Conservation (phyloP, 371 early-diverging fungal genomes). For the Mortierella sp. region DNA sequence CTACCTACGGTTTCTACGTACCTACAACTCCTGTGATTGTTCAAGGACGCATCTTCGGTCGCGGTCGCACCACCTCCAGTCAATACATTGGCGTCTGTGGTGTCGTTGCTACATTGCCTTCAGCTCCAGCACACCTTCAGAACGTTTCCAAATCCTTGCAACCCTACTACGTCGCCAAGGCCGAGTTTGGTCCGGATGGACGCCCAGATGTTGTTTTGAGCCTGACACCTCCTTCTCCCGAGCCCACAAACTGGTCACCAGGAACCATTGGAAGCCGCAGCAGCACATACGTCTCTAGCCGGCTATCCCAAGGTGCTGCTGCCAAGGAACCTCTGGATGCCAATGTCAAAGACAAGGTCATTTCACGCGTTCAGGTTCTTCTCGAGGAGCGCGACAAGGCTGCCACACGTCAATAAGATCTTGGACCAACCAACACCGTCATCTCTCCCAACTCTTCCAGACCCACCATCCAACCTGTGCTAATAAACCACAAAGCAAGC, state of each 20-base stretch:
- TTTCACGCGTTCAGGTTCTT: conserved; percentile 40
- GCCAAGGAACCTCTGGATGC: conserved; percentile 2
- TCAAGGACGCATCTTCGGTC: conserved; percentile 75
- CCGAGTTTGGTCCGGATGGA: conserved; percentile 69
- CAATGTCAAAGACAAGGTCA: conserved; percentile 16
- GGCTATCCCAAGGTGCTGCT: conserved; percentile 18
- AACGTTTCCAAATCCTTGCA: conserved; percentile 56
- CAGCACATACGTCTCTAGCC: conserved; percentile 19
- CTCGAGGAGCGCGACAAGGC: conserved; percentile 35
- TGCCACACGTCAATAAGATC: conserved; percentile 18
- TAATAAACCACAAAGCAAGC: too few relatives aligned
- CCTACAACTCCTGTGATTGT: conserved; percentile 55
- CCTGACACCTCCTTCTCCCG: conserved; percentile 8
- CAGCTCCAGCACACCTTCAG: conserved; percentile 49
- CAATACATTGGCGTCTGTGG: conserved; percentile 78
- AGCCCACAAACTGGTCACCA: conserved; percentile 30
- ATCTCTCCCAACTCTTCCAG: too few relatives aligned
- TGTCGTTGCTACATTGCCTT: conserved; percentile 69
- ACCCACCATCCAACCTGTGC: too few relatives aligned
- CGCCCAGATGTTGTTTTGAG: conserved; percentile 66
- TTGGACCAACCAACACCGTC: background rate
- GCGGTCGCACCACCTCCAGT: conserved; percentile 14
- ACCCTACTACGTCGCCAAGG: conserved; percentile 72
- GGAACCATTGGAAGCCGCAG: conserved; percentile 5
- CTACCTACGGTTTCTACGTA: conserved; percentile 54